Percentiles rank a stretch among this genome's conserved stretches.
Conservation (phyloP, 345 rosid genomes). For the Populus nigra region DNA sequence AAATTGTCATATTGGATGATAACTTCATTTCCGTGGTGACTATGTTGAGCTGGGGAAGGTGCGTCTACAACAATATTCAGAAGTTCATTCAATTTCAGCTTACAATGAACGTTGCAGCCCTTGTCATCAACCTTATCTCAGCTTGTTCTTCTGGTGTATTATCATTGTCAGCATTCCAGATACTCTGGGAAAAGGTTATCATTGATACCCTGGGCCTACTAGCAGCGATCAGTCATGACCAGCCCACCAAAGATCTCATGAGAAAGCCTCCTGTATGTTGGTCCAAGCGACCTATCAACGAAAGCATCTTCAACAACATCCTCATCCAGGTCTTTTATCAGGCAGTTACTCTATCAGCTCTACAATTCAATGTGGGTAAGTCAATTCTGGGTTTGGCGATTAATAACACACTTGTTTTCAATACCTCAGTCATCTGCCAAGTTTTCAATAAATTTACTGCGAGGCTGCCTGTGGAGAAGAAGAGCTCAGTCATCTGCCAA, state of each 20-base stretch:
- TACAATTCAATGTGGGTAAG: slow-evolving; percentile 52
- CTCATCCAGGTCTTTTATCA: slow-evolving; percentile 28
- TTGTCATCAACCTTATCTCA: too few relatives aligned
- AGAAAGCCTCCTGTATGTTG: slow-evolving; percentile 47
- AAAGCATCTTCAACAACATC: slow-evolving; percentile 13
- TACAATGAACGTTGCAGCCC: too few relatives aligned
- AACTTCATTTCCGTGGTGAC: too few relatives aligned
- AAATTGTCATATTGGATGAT: too few relatives aligned
- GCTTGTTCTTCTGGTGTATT: slow-evolving; percentile 67
- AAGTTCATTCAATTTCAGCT: too few relatives aligned
- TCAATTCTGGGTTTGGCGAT: slow-evolving; percentile 47
- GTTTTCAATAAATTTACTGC: slow-evolving; percentile 77
- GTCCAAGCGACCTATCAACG: slow-evolving; percentile 23
- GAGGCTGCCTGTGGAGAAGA: slow-evolving; percentile 56
- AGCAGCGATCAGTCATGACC: slow-evolving; percentile 70
- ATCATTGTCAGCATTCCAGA: slow-evolving; percentile 82
- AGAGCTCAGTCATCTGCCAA: background rate
- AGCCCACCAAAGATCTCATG: slow-evolving; percentile 73
- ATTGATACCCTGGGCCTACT: slow-evolving; percentile 88
- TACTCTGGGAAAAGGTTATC: slow-evolving; percentile 88
- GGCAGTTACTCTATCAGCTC: slow-evolving; percentile 51
- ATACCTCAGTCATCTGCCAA: slow-evolving; percentile 81
- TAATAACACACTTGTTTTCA: slow-evolving; percentile 76
- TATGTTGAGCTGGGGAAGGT: too few relatives aligned
- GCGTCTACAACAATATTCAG: too few relatives aligned